Conservation (phyloP, 768 basidiomycete genomes). For the Mycena epipterygia region DNA sequence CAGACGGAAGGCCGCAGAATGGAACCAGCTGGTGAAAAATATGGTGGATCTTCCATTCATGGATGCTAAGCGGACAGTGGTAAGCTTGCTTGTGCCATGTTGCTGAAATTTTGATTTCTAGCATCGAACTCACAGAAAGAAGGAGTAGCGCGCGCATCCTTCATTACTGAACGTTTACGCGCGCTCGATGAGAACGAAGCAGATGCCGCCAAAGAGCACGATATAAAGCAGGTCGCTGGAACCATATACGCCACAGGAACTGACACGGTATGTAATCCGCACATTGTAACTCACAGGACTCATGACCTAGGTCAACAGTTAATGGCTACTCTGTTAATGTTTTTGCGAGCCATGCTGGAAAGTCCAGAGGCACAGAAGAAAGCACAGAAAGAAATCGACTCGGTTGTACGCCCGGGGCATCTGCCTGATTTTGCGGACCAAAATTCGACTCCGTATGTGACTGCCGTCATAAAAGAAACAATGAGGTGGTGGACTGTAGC, state of each 20-base stretch:
- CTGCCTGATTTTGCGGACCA: conserved; percentile 6
- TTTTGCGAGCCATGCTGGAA: conserved; percentile 47
- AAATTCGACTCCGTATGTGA: conserved; percentile 1
- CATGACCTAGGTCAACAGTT: not conserved
- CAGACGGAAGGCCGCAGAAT: conserved; percentile 32
- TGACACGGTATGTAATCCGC: not conserved
- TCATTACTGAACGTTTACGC: not conserved
- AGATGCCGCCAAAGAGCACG: not conserved
- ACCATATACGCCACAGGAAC: not conserved
- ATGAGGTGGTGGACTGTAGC: conserved; percentile 11
- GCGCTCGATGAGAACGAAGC: not conserved
- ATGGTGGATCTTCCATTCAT: not conserved
- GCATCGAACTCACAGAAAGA: not conserved
- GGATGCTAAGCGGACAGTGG: not conserved
- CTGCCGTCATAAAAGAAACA: conserved; percentile 20
- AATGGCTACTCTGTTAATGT: conserved; percentile 14
- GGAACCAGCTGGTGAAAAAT: conserved; percentile 3
- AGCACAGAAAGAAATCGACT: conserved; percentile 49
- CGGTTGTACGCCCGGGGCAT: conserved; percentile 31
- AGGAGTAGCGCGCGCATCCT: not conserved
- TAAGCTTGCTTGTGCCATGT: not conserved
- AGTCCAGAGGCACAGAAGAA: conserved; percentile 42
- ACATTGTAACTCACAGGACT: not conserved
- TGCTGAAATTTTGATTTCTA: not conserved
- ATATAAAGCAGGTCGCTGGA: not conserved